Conservation (phyloP, 1,139 yeast genomes). For the Suhomyces chickasaworum region DNA sequence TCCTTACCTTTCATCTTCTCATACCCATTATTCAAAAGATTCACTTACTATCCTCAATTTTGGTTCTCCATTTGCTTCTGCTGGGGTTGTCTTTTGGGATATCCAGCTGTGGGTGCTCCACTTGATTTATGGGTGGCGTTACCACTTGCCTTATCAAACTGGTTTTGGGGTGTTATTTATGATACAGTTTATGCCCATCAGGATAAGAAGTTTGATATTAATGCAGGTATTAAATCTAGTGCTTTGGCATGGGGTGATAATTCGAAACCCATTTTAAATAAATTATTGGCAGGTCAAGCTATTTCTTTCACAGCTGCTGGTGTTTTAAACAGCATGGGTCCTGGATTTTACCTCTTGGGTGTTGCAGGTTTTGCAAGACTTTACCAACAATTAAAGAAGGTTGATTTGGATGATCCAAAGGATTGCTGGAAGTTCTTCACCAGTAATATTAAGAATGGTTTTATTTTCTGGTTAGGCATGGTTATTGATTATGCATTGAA, state of each 20-base stretch:
- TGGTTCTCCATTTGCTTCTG: slow-evolving; percentile 81
- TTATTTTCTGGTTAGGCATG: slow-evolving; percentile 75
- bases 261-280: slow-evolving; percentile 68
- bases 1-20: slow-evolving; percentile 80
- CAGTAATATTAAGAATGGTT: slow-evolving; percentile 80
- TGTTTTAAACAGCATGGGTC: slow-evolving; percentile 79
- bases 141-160: slow-evolving; percentile 75
- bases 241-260: slow-evolving; percentile 90
- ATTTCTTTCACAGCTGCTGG: slow-evolving; percentile 72
- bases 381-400: slow-evolving; percentile 64
- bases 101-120: slow-evolving; percentile 89
- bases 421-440: slow-evolving; percentile 83
- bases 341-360: slow-evolving; percentile 72
- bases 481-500: slow-evolving; percentile 67
- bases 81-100: slow-evolving; percentile 95
- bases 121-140: slow-evolving; percentile 73
- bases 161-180: slow-evolving; percentile 92
- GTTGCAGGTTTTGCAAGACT: slow-evolving; percentile 70
- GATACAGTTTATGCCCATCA: slow-evolving; percentile 98
- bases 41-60: slow-evolving; percentile 93
- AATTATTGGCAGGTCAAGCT: slow-evolving; percentile 67
- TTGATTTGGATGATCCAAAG: slow-evolving; percentile 74
- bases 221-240: slow-evolving; percentile 92
- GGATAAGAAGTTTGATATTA: slow-evolving; percentile 82
- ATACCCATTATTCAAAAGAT: slow-evolving; percentile 90